These are phyloP conservation scores for Phlebiopsis flavidoalba DNA, from an alignment of 768 basidiomycete genomes.

Conservation along the genomic window DNA sequence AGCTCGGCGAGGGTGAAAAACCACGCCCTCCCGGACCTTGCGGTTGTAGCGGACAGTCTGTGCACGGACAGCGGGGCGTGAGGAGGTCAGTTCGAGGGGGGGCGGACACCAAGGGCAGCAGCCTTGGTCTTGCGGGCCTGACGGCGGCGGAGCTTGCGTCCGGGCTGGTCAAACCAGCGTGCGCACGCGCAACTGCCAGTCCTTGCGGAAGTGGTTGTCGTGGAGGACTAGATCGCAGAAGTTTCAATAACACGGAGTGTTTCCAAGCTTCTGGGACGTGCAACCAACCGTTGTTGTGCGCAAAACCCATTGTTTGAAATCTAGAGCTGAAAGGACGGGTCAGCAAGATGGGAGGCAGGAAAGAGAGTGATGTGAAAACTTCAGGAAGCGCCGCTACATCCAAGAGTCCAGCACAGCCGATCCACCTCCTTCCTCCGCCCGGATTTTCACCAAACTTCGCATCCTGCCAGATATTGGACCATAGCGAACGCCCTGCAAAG, in stretches of 20 bases:
- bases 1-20: slow-evolving; percentile 91
- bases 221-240: slow-evolving; percentile 61
- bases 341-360: slow-evolving; percentile 13
- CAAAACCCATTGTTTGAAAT: slow-evolving; percentile 71
- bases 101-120: slow-evolving; percentile 86
- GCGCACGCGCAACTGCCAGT: slow-evolving; percentile 95
- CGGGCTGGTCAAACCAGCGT: slow-evolving; percentile 99
- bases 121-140: slow-evolving; percentile 90
- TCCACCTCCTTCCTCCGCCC: slow-evolving; percentile 18
- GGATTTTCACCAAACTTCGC: slow-evolving; percentile 10
- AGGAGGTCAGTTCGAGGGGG: slow-evolving; percentile 70
- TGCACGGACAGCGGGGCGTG: slow-evolving; percentile 95
- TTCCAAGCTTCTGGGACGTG: neutral
- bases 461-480: slow-evolving; percentile 7
- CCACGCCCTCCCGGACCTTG: slow-evolving; percentile 95
- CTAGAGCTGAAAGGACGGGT: slow-evolving; percentile 26
- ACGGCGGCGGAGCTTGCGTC: slow-evolving; percentile 93
- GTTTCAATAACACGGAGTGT: neutral
- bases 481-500: slow-evolving; percentile 17
- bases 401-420: slow-evolving; percentile 16
- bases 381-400: slow-evolving; percentile 22
- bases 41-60: slow-evolving; percentile 98
- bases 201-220: slow-evolving; percentile 96
- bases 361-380: slow-evolving; percentile 1
- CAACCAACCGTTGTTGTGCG: slow-evolving; percentile 70